phyloP scores from a whole-genome alignment of 2,329 filamentous ascomycete genomes.

The Endoconidiophora polonica region DNA sequence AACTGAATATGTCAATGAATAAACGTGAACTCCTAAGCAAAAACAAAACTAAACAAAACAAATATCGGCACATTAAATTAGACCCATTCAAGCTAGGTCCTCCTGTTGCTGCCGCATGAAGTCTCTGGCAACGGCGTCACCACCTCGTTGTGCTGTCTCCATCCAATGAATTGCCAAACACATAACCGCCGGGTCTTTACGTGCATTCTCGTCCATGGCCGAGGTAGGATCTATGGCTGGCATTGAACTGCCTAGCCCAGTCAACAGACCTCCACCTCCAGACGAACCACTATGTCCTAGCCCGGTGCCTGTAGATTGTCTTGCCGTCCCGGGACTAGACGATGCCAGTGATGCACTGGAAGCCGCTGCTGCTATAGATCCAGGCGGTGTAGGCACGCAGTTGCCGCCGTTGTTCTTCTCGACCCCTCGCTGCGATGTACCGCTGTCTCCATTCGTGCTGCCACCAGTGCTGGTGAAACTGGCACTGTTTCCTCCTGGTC shows the following conservation, averaged over 20 bases:
- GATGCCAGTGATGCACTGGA: too few relatives aligned
- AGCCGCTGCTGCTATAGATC: too few relatives aligned
- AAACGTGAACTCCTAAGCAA: not conserved
- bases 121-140: slow-evolving; percentile 67
- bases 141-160: slow-evolving; percentile 73
- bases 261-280: not conserved
- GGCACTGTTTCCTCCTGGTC: slow-evolving; percentile 17
- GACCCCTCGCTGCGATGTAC: not conserved
- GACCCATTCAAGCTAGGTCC: slow-evolving; percentile 1
- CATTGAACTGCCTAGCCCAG: not conserved
- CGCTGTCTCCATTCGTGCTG: slow-evolving; percentile 15
- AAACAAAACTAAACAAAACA: not conserved
- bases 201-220: slow-evolving; percentile 9
- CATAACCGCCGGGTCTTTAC: slow-evolving; percentile 63
- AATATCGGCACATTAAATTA: too few relatives aligned
- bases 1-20: not conserved
- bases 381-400: too few relatives aligned
- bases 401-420: not conserved
- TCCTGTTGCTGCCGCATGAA: slow-evolving; percentile 53
- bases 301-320: too few relatives aligned
- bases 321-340: too few relatives aligned
- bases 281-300: not conserved
- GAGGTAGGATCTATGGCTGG: slow-evolving; percentile 12
- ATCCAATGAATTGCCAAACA: slow-evolving; percentile 96
- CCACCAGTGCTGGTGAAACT: slow-evolving; percentile 14